Evolutionary conservation across 139 green algal species (phyloP), one percentile per base, ranked within the genome.

Genomic region (Tetradesmus lagerheimii): DNA sequence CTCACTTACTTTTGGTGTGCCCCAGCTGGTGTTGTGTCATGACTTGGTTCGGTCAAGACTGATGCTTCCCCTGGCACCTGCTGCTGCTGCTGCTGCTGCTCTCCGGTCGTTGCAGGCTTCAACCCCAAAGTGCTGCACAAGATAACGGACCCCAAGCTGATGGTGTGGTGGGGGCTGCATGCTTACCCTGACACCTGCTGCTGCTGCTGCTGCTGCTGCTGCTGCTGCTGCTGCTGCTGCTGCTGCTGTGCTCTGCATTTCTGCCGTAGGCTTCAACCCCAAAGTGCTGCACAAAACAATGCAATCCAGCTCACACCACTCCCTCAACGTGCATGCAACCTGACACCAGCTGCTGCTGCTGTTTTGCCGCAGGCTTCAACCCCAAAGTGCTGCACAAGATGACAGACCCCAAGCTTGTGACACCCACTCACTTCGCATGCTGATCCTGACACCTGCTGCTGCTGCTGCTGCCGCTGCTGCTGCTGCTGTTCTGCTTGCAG

Each of bases 31-130:
- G n/a, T n/a, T n/a, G n/a, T n/a, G n/a, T n/a, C n/a, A n/a, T n/a
- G n/a, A n/a, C n/a, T n/a, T n/a, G n/a, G n/a, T n/a, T n/a, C n/a
- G n/a, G n/a, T n/a, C n/a, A n/a, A n/a, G n/a, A n/a, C n/a, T n/a
- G n/a, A n/a, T n/a, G n/a, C n/a, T n/a, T n/a, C n/a, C n/a, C n/a
- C n/a, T n/a, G n/a, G 8, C 25, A 4, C 4, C 62, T 75, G 62
- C 62, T 75, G 62, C 62, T 75, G 62, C 62, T 75, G 8, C 62
- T 75, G 62, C 62, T 75, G 62, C 62, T 75, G 62, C 62, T 75
- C n/a, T n/a, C n/a, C n/a, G n/a, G 45, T 11, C 8, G 45, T 11
- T 64, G 50, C 50, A 64, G 25, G 66, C 43, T 50, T 50, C 43
- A 50, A 50, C 5, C 43, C 8, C 5, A 50, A 50, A 50, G 43